Base-by-base conservation (phyloP, 495 filamentous ascomycete genomes). In the Peziza echinospora region DNA sequence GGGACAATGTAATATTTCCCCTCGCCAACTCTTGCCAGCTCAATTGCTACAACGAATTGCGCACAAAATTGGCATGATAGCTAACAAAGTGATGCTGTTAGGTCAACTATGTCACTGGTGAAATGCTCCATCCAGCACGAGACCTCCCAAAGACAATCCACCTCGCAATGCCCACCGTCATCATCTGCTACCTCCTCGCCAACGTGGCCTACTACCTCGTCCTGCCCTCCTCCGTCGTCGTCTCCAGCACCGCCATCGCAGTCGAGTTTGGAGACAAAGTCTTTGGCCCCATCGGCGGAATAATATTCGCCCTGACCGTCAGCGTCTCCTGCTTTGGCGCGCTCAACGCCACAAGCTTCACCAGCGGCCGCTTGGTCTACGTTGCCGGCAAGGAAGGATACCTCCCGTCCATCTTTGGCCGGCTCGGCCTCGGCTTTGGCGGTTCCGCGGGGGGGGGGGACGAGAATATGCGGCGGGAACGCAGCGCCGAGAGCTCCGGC, bases 1-100 rank as follows among this genome's bases (percentile, higher is more conserved):
- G 89, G 89, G 89, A 97, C 59, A 97, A 97, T 62, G 86, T 89
- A 63, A 65, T n/a, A n/a, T n/a, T n/a, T n/a, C n/a, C n/a, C n/a
- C n/a, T 80, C 67, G 50, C 48, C 47, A 37, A 6, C 47, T n/a
- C 17, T 30, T 26, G 44, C 30, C 21, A 43, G 39, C 10, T n/a
- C n/a, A n/a, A n/a, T n/a, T n/a, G n/a, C n/a, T n/a, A n/a, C n/a
- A n/a, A n/a, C n/a, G n/a, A n/a, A 41, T 43, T 5, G 22, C 5
- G 23, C 25, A 24, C n/a, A 19, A 26, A 26, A 39, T 41, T 24
- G 26, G 30, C 41, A 34, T 19, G n/a, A 10, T 37, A 39, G n/a
- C 39, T 0, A 19, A 41, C 41, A 41, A 34, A 46, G 55, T 56
- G 49, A 16, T 21, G 21, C 28, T 42, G 10, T 8, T 53, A 92